Base-by-base conservation (phyloP, 495 filamentous ascomycete genomes). In the Penicillium cinerascens region DNA sequence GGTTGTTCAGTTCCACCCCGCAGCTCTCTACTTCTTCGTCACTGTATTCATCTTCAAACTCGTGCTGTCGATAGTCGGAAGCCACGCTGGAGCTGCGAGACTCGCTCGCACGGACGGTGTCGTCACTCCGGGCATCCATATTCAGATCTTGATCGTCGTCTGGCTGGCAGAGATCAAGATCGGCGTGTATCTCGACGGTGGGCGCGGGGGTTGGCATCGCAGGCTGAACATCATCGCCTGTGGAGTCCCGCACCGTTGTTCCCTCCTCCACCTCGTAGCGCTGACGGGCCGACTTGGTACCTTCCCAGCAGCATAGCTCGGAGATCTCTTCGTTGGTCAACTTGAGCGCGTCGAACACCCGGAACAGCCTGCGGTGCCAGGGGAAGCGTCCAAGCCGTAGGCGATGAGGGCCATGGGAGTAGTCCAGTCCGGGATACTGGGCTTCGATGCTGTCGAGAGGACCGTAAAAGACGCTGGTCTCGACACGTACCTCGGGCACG, bases 371-470 rank as follows among this genome's bases (percentile, higher is more conserved):
- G 50, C 83, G 83, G 67, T 96, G 91, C 82, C 86, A 90, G 2
- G 78, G 78, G 73, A 87, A 95, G 37, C 89, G 87, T 58, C 85
- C 76, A 6, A 96, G 82, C 43, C 91, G 84, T 75, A 89, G 85
- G 59, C 91, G 89, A 74, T 96, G 91, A 16, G 85, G 87, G 4
- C 74, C 75, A 64, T 88, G 77, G 35, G 83, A 84, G 72, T 96
- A 96, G 74, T 96, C 90, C 39, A 96, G 78, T 23, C 91, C 91
- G 0, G 91, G 91, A 57, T 96, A 95, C 58, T 91, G 89, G 39
- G 90, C 89, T 76, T 95, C 91, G 42, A 87, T 81, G 42, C 82
- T 90, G 66, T 92, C 87, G 20, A 91, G 80, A 60, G 86, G 82
- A 48, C 91, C 91, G 66, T 95, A 95, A 73, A 92, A 96, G 25